Evolutionary conservation across 2,329 filamentous ascomycete species (phyloP), one percentile per base, ranked within the genome.

Genomic region (Paraphoma chrysanthemicola): DNA sequence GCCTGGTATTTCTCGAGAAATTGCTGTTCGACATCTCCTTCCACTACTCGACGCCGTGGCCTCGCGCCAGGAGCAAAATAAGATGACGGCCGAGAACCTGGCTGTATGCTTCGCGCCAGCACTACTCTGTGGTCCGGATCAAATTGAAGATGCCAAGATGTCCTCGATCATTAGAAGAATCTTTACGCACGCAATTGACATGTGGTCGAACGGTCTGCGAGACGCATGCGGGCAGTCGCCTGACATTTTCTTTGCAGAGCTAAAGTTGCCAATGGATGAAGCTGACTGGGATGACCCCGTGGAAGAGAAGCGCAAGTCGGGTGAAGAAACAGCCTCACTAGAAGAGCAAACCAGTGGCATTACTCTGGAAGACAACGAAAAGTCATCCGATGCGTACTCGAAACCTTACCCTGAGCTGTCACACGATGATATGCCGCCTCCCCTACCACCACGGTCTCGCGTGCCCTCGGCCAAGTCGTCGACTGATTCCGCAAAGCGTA

Each of bases 21-120:
- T 85, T 16, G 60, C 84, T 4, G 77, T 77, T 3, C 71, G 81
- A 43, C 84, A 86, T 68, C 71, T 86, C 10, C 70, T 86, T 9
- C 84, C 84, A 1, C 66, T 85, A n/a, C 73, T 85, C 1, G 78
- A 78, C 18, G 69, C 74, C 1, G 78, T 86, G 4, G 74, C 83
- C 8, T 71, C 73, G 23, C 76, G 80, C 31, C 72, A 80, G 48
- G 68, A 79, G n/a, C 60, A 77, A 46, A 86, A 86, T 72, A 84
- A 83, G 62, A 86, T 86, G 84, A 82, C 75, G 3, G 68, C 83
- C 0, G 80, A 81, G 45, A 85, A 85, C 47, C 64, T 86, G 36
- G 80, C 82, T 12, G 82, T 85, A 6, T 84, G 82, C 63, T 82
- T 86, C 64, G 81, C 81, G 2, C 83, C 83, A 38, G 79, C 81